These are phyloP conservation scores for Juglanconis sp. DNA, from an alignment of 2,329 filamentous ascomycete genomes.

Conservation along the genomic window DNA sequence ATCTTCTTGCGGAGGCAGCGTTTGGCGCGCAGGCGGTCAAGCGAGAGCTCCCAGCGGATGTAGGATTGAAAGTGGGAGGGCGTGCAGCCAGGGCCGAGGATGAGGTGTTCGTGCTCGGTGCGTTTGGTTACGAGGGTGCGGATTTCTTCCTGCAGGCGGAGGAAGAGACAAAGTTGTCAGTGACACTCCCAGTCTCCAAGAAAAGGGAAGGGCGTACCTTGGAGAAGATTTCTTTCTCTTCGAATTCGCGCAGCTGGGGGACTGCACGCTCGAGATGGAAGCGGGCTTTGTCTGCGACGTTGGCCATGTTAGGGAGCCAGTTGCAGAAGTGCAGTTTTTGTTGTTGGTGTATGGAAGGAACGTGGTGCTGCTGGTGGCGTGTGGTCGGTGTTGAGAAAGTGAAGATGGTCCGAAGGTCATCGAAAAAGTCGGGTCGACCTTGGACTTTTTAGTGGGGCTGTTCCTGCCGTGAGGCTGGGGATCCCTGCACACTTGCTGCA, in stretches of 20 bases:
- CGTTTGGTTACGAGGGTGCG: conserved; percentile 82
- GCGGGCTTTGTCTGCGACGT: conserved; percentile 86
- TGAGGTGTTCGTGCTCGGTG: conserved; percentile 87
- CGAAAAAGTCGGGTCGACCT: not conserved
- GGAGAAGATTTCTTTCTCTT: conserved; percentile 86
- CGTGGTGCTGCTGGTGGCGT: not conserved
- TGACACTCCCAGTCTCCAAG: too few species aligned
- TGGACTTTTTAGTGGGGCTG: conserved; percentile 18
- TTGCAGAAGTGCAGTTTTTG: not conserved
- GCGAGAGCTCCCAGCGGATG: conserved; percentile 66
- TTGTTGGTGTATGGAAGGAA: not conserved
- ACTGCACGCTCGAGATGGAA: conserved; percentile 92
- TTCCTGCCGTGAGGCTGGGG: not conserved
- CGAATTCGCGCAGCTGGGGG: conserved; percentile 87
- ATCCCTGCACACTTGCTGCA: not conserved
- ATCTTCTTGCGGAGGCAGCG: conserved; percentile 78
- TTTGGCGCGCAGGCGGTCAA: conserved; percentile 76
- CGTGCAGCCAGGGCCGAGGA: conserved; percentile 76
- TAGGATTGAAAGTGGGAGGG: conserved; percentile 82
- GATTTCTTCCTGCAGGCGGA: conserved; percentile 72
- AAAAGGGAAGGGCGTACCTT: conserved; percentile 48
- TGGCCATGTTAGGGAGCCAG: conserved; percentile 59
- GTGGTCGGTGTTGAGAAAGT: not conserved
- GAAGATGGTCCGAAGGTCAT: not conserved
- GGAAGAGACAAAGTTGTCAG: not conserved